These are phyloP conservation scores for Penicillium canariense DNA, from an alignment of 495 filamentous ascomycete species.

Conservation along the genomic window DNA sequence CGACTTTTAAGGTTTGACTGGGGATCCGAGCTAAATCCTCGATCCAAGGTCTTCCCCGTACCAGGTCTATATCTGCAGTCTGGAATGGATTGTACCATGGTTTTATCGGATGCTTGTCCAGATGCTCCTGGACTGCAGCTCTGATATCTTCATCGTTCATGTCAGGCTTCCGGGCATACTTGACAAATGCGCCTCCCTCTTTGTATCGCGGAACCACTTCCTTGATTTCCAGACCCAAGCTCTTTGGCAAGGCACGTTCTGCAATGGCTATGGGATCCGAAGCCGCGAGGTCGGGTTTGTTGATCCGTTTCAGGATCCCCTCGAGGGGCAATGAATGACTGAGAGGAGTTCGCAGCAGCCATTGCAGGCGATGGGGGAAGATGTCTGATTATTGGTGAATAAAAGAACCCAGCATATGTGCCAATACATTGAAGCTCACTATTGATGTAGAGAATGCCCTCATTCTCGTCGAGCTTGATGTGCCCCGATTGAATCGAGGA, in stretches of 20 bases:
- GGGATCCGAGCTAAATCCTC: conserved; percentile 89
- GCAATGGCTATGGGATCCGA: conserved; percentile 64
- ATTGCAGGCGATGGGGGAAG: conserved; percentile 75
- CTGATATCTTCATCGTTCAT: conserved; percentile 59
- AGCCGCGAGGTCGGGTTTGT: conserved; percentile 55
- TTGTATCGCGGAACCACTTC: conserved; percentile 79
- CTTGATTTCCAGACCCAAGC: conserved; percentile 63
- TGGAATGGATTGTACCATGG: conserved; percentile 88
- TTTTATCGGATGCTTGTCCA: conserved; percentile 68
- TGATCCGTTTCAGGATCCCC: conserved; percentile 61
- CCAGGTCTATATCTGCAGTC: conserved; percentile 64
- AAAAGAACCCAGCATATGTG: background rate
- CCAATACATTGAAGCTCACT: conserved; percentile 51
- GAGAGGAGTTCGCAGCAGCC: conserved; percentile 59
- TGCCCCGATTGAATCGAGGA: conserved; percentile 58
- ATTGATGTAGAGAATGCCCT: conserved; percentile 86
- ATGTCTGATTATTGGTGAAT: conserved; percentile 57
- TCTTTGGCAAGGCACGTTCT: conserved; percentile 56
- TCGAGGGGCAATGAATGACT: conserved; percentile 55
- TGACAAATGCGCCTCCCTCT: conserved; percentile 93
- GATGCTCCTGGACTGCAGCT: conserved; percentile 47
- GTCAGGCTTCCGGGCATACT: conserved; percentile 63
- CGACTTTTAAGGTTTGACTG: conserved; percentile 68
- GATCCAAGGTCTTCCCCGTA: conserved; percentile 86
- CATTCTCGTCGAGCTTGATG: conserved; percentile 65